Evolutionary conservation across 768 basidiomycete genomes (phyloP), one percentile per base, ranked within the genome.

Genomic region (Lyophyllum decastes): DNA sequence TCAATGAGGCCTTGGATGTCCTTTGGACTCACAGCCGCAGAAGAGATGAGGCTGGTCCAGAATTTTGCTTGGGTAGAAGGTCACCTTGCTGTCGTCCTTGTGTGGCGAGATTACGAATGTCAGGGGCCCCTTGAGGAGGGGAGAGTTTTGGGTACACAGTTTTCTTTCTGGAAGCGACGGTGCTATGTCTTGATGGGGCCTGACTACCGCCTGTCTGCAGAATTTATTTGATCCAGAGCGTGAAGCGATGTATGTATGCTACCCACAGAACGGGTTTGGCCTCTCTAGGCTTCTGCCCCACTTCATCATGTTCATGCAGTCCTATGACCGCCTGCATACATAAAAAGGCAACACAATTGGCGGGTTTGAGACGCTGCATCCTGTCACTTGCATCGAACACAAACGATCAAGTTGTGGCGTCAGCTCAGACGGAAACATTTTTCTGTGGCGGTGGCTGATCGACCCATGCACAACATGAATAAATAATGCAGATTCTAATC

Each of bases 1-100:
- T 77, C 77, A 1, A 68, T 82, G 41, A 72, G 78, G 53, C 85
- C 85, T 0, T 87, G 82, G 80, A 66, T 81, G n/a, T n/a, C n/a
- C 0, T 84, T 84, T 57, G 80, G 81, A 4, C 76, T 82, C 53
- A 81, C 76, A 38, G 81, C 81, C 4, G 69, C 81, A 14, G 69
- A 70, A 5, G 62, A 71, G 25, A 63, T 84, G 49, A 65, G 74
- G 19, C 72, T 77, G 7, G 66, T 73, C 17, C 70, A 75, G 49
- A 82, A 82, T 60, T 65, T 83, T 46, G 71, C 77, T n/a, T 26
- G 80, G 79, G 6, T 80, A 78, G 77, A 78, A 74, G 58, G 72
- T 82, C 26, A 74, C 68, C 1, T 76, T 75, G 55, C 67, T 84
- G 25, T 71, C 71, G 30, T 76, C 75, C 62, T 76, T 76, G 0